Evolutionary conservation across 495 filamentous ascomycete genomes (phyloP), one percentile per base, ranked within the genome.

Genomic region (Aspergillus affinis): DNA sequence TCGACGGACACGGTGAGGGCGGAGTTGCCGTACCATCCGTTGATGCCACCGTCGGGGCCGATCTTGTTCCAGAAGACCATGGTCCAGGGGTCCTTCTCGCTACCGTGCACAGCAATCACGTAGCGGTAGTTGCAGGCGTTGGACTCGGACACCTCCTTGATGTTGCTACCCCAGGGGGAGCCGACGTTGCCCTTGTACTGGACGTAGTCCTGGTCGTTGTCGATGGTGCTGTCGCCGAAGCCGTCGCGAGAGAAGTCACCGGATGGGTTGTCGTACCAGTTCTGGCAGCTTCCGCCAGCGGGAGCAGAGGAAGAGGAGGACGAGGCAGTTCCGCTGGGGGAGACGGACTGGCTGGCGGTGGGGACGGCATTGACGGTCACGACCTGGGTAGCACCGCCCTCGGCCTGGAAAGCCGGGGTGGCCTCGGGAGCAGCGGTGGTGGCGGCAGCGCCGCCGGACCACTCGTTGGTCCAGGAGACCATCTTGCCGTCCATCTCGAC

Each of bases 401-500:
- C n/a, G 21, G 65, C 44, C 18, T 55, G 61, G 49, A 48, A 45
- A 6, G 44, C 15, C n/a, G 54, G 10, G 29, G 41, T 47, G 15
- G 58, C 62, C 12, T 66, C 41, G 32, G 64, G 50, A 6, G 75
- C 51, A 46, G 71, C 48, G 17, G 73, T 57, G 45, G 74, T 58
- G 50, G 67, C 64, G 29, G 67, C 64, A n/a, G n/a, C n/a, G n/a
- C n/a, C n/a, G 23, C 81, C 83, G 56, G 73, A 79, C 64, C 79
- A 90, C 55, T 83, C 70, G 77, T 91, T 91, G 62, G 76, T 72
- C 87, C 87, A 91, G 15, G 82, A 81, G 36, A 79, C 78, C 50
- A 82, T 69, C 51, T 83, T 65, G 59, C 88, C 87, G 60, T 88
- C 75, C 59, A 91, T 90, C 48, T 79, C 83, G 51, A 84, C 86